Percentiles rank a stretch among this genome's conserved stretches.
Evolutionary conservation across 306 rosid species (phyloP).

Genomic region (Prunus armeniaca): DNA sequence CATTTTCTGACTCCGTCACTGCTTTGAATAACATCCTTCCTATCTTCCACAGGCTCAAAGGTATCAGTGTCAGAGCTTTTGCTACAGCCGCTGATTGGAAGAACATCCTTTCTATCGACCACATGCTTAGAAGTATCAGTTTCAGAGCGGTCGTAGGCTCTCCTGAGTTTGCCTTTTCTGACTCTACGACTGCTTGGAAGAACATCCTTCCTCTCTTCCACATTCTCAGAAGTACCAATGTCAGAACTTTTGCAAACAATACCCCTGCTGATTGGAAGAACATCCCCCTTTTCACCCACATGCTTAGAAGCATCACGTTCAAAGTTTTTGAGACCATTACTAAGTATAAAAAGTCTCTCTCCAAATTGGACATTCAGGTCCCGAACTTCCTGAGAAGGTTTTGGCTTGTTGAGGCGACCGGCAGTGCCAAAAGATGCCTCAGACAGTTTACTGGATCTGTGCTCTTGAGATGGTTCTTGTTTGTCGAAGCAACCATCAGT

Average conservation of each 20-base stretch:
- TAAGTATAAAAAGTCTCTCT: not conserved
- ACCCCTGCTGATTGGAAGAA: not conserved
- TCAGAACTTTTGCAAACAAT: not conserved
- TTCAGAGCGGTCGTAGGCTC: not conserved
- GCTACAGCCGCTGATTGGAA: not conserved
- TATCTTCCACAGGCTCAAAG: not conserved
- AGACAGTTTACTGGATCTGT: not conserved
- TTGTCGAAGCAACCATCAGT: not conserved
- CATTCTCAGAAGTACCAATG: not conserved
- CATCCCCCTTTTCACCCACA: not conserved
- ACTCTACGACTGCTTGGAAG: not conserved
- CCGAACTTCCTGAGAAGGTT: not conserved
- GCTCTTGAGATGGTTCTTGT: not conserved
- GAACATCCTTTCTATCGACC: not conserved
- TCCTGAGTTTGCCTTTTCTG: not conserved
- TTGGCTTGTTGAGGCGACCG: not conserved
- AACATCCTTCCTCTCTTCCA: not conserved
- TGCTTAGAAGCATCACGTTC: not conserved
- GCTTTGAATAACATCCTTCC: not conserved
- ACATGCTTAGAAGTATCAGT: not conserved
- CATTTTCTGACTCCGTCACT: not conserved
- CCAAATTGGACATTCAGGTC: not conserved
- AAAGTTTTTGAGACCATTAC: not conserved
- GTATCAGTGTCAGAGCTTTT: not conserved
- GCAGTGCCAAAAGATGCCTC: not conserved